Evolutionary conservation across 768 basidiomycete species (phyloP), one percentile per base, ranked within the genome.

Genomic region (Antrodiella citrinella): DNA sequence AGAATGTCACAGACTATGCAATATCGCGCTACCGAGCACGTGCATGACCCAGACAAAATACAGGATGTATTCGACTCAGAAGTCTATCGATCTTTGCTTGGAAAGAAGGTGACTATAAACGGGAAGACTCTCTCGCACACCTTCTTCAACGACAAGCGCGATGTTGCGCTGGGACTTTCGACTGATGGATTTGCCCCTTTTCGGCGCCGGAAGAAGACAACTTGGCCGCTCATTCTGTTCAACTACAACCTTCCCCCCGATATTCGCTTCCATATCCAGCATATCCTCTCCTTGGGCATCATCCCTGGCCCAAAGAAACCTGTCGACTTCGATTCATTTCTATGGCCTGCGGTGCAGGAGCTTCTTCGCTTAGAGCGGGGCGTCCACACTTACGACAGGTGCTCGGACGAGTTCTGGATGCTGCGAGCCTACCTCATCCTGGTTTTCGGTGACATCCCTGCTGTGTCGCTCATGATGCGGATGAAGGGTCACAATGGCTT

Each of bases 161-260:
- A 78, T 50, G 62, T 78, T 21, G 72, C 74, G 1, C 60, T 78
- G 4, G 67, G 62, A 0, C 45, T 75, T 1, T 68, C 65, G 4
- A 64, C 65, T 0, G 74, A 78, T 58, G 68, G 75, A 2, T 73
- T 72, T 57, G 53, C 58, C 0, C 64, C 69, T 1, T 73, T 69
- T 54, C 67, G 68, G 41, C 51, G 57, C 1, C 57, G 50, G 13
- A 61, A 62, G 10, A 43, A 57, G 0, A 69, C 70, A 0, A 62
- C 59, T 7, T 75, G 69, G 59, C 74, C n/a, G n/a, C n/a, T n/a
- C n/a, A n/a, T n/a, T n/a, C n/a, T n/a, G n/a, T n/a, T n/a, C n/a
- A n/a, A n/a, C n/a, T n/a, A n/a, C n/a, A n/a, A n/a, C n/a, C n/a
- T n/a, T n/a, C n/a, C n/a, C n/a, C n/a, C n/a, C n/a, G n/a, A n/a